Evolutionary conservation across 176 grass and related monocot genomes (phyloP).

Genomic region (Pharus latifolius): DNA sequence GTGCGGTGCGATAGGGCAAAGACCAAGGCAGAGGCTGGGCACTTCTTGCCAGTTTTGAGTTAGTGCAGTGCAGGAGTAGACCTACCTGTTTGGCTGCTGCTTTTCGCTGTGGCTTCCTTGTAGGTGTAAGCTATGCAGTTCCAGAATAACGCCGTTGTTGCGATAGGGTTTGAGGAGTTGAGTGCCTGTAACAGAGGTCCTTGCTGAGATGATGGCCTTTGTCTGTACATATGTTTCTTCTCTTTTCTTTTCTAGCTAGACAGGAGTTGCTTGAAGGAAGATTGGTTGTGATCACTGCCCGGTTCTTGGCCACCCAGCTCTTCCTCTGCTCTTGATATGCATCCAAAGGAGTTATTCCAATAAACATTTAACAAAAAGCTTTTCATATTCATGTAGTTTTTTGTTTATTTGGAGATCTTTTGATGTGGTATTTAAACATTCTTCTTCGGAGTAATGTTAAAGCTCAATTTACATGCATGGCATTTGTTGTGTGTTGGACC

Average conservation of each 20-base stretch:
- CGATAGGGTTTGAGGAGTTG: conserved; percentile 13
- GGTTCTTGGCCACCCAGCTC: conserved; percentile 22
- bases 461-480: neutral
- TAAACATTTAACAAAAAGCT: conserved; percentile 25
- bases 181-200: conserved; percentile 18
- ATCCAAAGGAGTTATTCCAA: conserved; percentile 38
- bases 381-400: too few species aligned
- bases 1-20: conserved; percentile 20
- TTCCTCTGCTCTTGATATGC: conserved; percentile 20
- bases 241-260: conserved; percentile 21
- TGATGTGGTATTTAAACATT: conserved; percentile 17
- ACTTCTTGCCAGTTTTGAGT: conserved; percentile 96
- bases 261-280: conserved; percentile 25
- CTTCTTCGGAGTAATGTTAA: conserved; percentile 5
- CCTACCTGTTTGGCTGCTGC: conserved; percentile 16
- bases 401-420: too few species aligned
- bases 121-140: conserved; percentile 24
- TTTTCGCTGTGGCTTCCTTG: conserved; percentile 25
- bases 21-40: conserved; percentile 62
- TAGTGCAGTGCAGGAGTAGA: conserved; percentile 25
- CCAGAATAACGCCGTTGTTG: conserved; percentile 39
- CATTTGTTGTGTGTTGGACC: neutral
- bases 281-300: conserved; percentile 23
- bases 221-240: conserved; percentile 22
- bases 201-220: conserved; percentile 36